These are phyloP conservation scores for Ilyonectria destructans DNA, from an alignment of 2,329 filamentous ascomycete species.

Conservation along the genomic window DNA sequence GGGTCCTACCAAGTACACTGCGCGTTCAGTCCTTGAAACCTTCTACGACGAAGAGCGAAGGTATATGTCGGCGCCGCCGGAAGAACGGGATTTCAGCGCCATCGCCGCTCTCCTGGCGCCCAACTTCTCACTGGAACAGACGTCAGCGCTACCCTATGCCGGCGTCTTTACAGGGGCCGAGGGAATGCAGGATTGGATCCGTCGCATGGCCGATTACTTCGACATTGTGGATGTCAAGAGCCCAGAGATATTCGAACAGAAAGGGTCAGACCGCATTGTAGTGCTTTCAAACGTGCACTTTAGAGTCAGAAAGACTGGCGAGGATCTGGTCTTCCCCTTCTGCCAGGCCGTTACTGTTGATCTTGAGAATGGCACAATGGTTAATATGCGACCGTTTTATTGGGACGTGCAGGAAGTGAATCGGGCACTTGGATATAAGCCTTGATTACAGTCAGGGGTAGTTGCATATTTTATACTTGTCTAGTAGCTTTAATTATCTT, in stretches of 20 bases:
- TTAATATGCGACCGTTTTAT: slow-evolving; percentile 54
- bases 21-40: slow-evolving; percentile 49
- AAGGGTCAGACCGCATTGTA: slow-evolving; percentile 49
- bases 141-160: slow-evolving; percentile 54
- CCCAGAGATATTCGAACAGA: slow-evolving; percentile 51
- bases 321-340: slow-evolving; percentile 50
- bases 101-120: slow-evolving; percentile 50
- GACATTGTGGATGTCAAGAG: slow-evolving; percentile 51
- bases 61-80: slow-evolving; percentile 52
- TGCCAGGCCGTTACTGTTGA: slow-evolving; percentile 54
- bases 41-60: slow-evolving; percentile 56
- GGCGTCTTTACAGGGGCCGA: slow-evolving; percentile 51
- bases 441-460: not conserved
- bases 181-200: slow-evolving; percentile 53
- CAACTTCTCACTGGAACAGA: slow-evolving; percentile 50
- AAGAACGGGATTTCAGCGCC: slow-evolving; percentile 51
- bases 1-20: slow-evolving; percentile 34
- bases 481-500: too few relatives aligned
- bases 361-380: slow-evolving; percentile 51
- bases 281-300: slow-evolving; percentile 49
- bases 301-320: slow-evolving; percentile 51
- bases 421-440: slow-evolving; percentile 39
- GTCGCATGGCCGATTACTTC: slow-evolving; percentile 49
- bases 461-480: too few relatives aligned
- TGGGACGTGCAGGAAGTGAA: slow-evolving; percentile 53